Evolutionary conservation across 1,139 yeast genomes (phyloP).

Genomic region (Blastobotrys elegans): DNA sequence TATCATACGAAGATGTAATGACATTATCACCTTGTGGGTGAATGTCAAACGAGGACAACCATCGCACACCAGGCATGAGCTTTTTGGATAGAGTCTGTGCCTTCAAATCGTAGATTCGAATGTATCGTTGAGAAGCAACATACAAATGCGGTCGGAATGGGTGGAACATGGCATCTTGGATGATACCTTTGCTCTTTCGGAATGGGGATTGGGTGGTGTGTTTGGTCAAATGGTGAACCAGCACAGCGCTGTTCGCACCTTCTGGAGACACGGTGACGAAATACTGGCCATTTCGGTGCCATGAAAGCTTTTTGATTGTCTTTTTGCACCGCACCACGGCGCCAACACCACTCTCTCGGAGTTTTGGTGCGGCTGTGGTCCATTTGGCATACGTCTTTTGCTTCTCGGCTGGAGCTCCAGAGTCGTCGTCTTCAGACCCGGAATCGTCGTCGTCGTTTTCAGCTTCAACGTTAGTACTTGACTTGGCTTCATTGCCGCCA

Average conservation of each 20-base stretch:
- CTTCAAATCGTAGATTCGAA: slow-evolving; percentile 84
- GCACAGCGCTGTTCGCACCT: slow-evolving; percentile 79
- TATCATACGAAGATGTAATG: slow-evolving; percentile 88
- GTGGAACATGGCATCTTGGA: slow-evolving; percentile 95
- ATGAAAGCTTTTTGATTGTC: slow-evolving; percentile 73
- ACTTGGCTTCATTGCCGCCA: slow-evolving; percentile 41
- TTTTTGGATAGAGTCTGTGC: slow-evolving; percentile 81
- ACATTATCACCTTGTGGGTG: slow-evolving; percentile 97
- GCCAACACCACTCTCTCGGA: slow-evolving; percentile 62
- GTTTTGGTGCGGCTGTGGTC: slow-evolving; percentile 71
- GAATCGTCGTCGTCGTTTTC: slow-evolving; percentile 18
- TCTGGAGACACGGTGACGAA: slow-evolving; percentile 92
- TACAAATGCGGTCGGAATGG: slow-evolving; percentile 92
- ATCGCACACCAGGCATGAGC: slow-evolving; percentile 90
- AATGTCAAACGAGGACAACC: slow-evolving; percentile 86
- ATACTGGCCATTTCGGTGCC: slow-evolving; percentile 98
- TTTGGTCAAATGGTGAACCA: slow-evolving; percentile 90
- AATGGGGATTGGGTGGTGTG: slow-evolving; percentile 98
- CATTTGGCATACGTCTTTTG: slow-evolving; percentile 71
- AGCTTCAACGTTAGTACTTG: slow-evolving; percentile 27
- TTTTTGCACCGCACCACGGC: slow-evolving; percentile 67
- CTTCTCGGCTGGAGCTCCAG: slow-evolving; percentile 35
- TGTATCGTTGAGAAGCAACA: slow-evolving; percentile 90
- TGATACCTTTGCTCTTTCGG: slow-evolving; percentile 85
- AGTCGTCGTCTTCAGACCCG: slow-evolving; percentile 23